A percentile compares a stretch with the other conserved stretches of the same genome.
Evolutionary conservation across 2,329 filamentous ascomycete species (phyloP).

Genomic region (Colletotrichum aenigma): DNA sequence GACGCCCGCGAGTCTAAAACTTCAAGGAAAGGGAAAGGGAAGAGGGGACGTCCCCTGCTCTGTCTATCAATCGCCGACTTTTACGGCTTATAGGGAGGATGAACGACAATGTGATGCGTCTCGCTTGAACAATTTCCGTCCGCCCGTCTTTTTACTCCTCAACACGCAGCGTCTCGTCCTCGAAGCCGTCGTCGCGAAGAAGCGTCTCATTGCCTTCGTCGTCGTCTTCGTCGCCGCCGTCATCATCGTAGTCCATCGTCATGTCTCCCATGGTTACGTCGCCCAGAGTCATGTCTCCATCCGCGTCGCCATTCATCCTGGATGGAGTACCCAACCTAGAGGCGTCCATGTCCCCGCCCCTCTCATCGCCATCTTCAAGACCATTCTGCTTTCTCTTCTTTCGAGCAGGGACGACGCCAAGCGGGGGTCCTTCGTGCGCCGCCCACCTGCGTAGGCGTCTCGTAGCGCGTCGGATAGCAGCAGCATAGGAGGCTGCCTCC

Average conservation of each 20-base stretch:
- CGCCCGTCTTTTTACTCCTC: neutral
- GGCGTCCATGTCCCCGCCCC: slow-evolving; percentile 29
- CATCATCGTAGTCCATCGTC: slow-evolving; percentile 57
- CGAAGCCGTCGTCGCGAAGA: slow-evolving; percentile 40
- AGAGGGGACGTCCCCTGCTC: neutral
- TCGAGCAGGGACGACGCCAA: slow-evolving; percentile 50
- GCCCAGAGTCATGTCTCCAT: slow-evolving; percentile 41
- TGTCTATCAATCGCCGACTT: neutral
- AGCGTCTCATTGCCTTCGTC: slow-evolving; percentile 1
- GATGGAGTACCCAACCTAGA: neutral
- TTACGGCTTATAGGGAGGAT: neutral
- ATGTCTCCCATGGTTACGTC: slow-evolving; percentile 43
- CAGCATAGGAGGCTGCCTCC: slow-evolving; percentile 69
- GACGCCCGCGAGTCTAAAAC: slow-evolving; percentile 7
- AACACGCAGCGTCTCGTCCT: slow-evolving; percentile 29
- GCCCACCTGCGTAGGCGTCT: slow-evolving; percentile 76
- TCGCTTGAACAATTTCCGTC: neutral
- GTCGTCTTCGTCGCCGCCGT: slow-evolving; percentile 26
- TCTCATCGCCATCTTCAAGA: slow-evolving; percentile 17
- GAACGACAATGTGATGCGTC: neutral
- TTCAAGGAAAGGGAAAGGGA: neutral
- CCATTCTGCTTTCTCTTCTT: slow-evolving; percentile 41
- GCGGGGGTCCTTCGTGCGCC: slow-evolving; percentile 44
- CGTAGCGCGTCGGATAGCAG: slow-evolving; percentile 66
- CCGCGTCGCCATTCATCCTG: slow-evolving; percentile 36